Evolutionary conservation across 441 rosid species (phyloP), one percentile per base, ranked within the genome.

Genomic region (Kokia cookei): DNA sequence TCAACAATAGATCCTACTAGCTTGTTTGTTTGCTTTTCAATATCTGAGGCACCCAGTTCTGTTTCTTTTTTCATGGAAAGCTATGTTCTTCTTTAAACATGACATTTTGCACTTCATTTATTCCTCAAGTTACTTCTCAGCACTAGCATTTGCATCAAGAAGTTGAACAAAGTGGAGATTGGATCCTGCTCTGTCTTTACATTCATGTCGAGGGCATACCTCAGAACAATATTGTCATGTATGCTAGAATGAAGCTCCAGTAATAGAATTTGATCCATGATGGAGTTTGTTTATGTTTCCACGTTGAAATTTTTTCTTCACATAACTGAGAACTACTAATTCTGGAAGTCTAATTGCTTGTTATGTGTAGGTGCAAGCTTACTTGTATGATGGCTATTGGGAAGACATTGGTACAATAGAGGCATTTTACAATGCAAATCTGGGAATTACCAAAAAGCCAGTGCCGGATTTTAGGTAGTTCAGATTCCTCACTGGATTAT

Each of bases 351-450:
- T 77, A n/a, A 57, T 73, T 60, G 10, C 50, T 24, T 29, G 27
- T 68, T 62, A 24, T 75, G 35, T 63, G 11, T 72, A 93, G 98
- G 97, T 94, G 67, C 97, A 94, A 89, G 98, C 97, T 75, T 94
- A 94, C 84, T 79, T 94, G 71, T 92, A 92, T 73, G 98, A 94
- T 85, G 98, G 98, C 32, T 94, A 94, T 53, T 94, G 98, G 98
- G 98, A 94, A 82, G 98, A 94, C 74, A 94, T 94, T 77, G 97
- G 98, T 82, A 94, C 98, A 8, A 94, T 92, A 67, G 97, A 94
- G 80, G 98, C 98, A 54, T 94, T 94, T 77, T 94, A 92, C 78
- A 94, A 92, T 81, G 98, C 97, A 0, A 94, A 94, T 82, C 88
- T 94, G 48, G 98, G 97, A 57, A 92, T 94, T 79, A 94, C 98